Evolutionary conservation across 108 stramenopile species (phyloP), one percentile per base, ranked within the genome.

Genomic region (Discostella pseudostelligera): DNA sequence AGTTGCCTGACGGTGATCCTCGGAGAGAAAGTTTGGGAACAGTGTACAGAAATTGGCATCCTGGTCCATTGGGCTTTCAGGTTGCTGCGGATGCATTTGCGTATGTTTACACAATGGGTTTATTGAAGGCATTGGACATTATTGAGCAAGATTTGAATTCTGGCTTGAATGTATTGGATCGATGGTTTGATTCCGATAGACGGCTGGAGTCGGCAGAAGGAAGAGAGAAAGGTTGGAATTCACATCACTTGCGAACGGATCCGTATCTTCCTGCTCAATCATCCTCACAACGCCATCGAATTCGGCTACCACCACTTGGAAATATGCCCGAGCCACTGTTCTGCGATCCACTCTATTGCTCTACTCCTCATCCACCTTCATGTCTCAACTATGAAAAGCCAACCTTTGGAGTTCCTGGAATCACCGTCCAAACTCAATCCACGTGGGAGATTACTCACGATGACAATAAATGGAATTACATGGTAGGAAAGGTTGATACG

Each of bases 21-120:
- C 20, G 82, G 21, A 76, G 44, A 35, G 56, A 69, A 12, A 76
- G 78, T 25, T 55, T 83, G 19, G 82, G 82, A 9, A 75, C 70
- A 1, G 79, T 83, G 5, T 80, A 58, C 25, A 45, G 82, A 11
- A 83, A 83, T 32, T 83, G 82, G 79, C 82, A 83, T 61, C 82
- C 82, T 3, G 82, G 82, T 21, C 82, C 82, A 11, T 59, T 83
- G 6, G 82, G 82, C 7, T 81, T 81, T 64, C 79, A 83, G 42
- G 69, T 70, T 43, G 70, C 79, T 12, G 29, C 79, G 19, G 82
- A 83, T 62, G 82, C 79, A 39, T 80, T 80, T 63, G 65, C 77
- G 2, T 83, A 83, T 56, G 69, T 65, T n/a, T 83, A 83, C 53
- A 42, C 50, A 7, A 46, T 20, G 39, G 79, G 74, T 37, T 35